Conservation (phyloP, 1,284 basidiomycete species). For the Ceratobasidium sp. region DNA sequence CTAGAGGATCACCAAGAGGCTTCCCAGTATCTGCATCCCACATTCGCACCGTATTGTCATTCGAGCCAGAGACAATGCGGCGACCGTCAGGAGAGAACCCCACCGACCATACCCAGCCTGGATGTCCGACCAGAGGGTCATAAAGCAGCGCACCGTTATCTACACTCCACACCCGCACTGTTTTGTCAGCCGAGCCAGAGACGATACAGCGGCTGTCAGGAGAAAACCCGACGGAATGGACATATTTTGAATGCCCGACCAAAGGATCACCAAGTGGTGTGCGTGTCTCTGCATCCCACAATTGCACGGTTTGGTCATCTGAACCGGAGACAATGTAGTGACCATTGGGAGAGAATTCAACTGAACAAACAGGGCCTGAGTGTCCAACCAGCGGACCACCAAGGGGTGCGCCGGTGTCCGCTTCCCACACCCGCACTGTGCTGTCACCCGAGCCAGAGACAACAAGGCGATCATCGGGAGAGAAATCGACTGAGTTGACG, state of each 20-base stretch:
- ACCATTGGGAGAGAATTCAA: too few relatives aligned
- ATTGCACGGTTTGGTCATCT: too few relatives aligned
- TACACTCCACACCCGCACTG: not conserved
- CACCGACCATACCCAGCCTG: not conserved
- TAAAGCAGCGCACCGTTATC: not conserved
- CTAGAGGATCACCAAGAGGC: not conserved
- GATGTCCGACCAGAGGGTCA: not conserved
- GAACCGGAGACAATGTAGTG: too few relatives aligned
- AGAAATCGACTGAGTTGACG: not conserved
- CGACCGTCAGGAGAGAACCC: constrained; percentile 3
- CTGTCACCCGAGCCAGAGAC: not conserved
- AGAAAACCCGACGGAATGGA: not conserved
- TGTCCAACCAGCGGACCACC: too few relatives aligned
- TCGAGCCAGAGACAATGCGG: constrained; percentile 6
- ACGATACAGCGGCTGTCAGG: not conserved
- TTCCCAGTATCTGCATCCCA: not conserved
- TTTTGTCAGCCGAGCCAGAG: not conserved
- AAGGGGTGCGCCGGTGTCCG: not conserved
- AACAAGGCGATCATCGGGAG: not conserved
- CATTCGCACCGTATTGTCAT: not conserved
- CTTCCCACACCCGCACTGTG: constrained; percentile 1
- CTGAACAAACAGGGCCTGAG: too few relatives aligned
- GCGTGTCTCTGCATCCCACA: too few relatives aligned
- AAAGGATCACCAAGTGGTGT: too few relatives aligned
- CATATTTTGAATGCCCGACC: too few relatives aligned